phyloP scores from a whole-genome alignment of 2,329 filamentous ascomycete genomes.

The Penicillium sp. region DNA sequence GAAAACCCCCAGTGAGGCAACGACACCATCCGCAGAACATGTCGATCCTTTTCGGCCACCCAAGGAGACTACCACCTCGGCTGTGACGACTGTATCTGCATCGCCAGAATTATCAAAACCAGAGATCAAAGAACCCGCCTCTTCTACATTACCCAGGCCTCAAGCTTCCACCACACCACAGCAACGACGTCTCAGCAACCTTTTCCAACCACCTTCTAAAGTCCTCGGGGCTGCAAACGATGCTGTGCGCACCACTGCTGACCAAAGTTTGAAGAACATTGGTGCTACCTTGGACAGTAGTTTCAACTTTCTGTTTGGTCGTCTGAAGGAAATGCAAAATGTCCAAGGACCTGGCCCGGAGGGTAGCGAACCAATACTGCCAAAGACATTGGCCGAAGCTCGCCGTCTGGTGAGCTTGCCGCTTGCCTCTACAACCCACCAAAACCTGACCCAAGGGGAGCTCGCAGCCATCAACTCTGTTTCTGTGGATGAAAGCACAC shows the following conservation, averaged over 20 bases:
- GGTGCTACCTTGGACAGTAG: constrained; percentile 86
- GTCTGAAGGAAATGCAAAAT: constrained; percentile 66
- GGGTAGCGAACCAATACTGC: constrained; percentile 54
- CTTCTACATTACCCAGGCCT: constrained; percentile 35
- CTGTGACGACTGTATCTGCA: constrained; percentile 28
- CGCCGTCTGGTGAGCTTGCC: constrained; percentile 72
- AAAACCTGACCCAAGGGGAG: constrained; percentile 47
- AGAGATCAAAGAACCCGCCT: constrained; percentile 27
- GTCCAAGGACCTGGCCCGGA: constrained; percentile 48
- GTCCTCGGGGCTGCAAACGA: constrained; percentile 80
- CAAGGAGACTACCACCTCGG: constrained; percentile 27
- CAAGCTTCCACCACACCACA: constrained; percentile 47
- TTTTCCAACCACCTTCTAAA: constrained; percentile 80
- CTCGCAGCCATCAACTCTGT: constrained; percentile 49
- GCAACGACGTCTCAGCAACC: constrained; percentile 75
- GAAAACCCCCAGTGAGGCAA: constrained; percentile 48
- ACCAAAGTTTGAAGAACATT: constrained; percentile 89
- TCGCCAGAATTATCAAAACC: constrained; percentile 32
- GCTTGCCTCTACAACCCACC: constrained; percentile 49
- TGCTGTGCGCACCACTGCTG: constrained; percentile 80
- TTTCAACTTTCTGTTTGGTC: constrained; percentile 88
- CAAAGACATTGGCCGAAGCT: constrained; percentile 90
- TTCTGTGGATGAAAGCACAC: constrained; percentile 32
- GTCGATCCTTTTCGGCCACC: constrained; percentile 24
- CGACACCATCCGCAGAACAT: constrained; percentile 25